These are phyloP conservation scores for Diaporthe ilicicola DNA, from an alignment of 2,329 filamentous ascomycete genomes.

Conservation along the genomic window DNA sequence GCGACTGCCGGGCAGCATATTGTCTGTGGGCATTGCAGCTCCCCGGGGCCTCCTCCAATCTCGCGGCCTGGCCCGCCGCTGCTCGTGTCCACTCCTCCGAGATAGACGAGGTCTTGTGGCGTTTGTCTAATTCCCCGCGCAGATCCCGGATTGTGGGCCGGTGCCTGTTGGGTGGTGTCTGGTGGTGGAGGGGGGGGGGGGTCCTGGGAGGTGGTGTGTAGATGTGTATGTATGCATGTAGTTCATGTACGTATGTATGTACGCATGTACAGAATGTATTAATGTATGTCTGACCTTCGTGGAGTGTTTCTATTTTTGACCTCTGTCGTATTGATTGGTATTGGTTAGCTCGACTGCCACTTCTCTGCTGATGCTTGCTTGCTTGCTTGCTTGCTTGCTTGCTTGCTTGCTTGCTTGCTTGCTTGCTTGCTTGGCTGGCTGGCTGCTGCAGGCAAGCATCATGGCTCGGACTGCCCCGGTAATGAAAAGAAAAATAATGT, in stretches of 20 bases:
- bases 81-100: neutral
- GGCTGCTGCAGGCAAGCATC: slow-evolving; percentile 1
- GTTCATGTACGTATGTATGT: no score
- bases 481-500: no score
- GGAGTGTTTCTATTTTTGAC: slow-evolving; percentile 21
- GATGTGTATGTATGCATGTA: neutral
- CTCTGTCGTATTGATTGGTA: neutral
- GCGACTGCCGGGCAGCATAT: neutral
- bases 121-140: slow-evolving; percentile 16
- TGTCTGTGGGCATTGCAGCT: slow-evolving; percentile 25
- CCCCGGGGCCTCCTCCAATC: slow-evolving; percentile 12
- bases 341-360: neutral
- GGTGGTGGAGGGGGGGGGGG: neutral
- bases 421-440: no score
- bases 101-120: slow-evolving; percentile 15
- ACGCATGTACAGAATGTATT: neutral
- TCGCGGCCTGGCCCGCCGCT: slow-evolving; percentile 20
- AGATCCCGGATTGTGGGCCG: slow-evolving; percentile 2
- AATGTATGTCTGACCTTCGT: slow-evolving; percentile 17
- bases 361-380: neutral
- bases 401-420: no score
- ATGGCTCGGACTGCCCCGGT: neutral
- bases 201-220: neutral
- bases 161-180: neutral
- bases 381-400: no score